A percentile compares a stretch with the other conserved stretches of the same genome.
These are phyloP conservation scores for Dacryopinax primogenitus DNA, from an alignment of 768 basidiomycete genomes.

Conservation along the genomic window DNA sequence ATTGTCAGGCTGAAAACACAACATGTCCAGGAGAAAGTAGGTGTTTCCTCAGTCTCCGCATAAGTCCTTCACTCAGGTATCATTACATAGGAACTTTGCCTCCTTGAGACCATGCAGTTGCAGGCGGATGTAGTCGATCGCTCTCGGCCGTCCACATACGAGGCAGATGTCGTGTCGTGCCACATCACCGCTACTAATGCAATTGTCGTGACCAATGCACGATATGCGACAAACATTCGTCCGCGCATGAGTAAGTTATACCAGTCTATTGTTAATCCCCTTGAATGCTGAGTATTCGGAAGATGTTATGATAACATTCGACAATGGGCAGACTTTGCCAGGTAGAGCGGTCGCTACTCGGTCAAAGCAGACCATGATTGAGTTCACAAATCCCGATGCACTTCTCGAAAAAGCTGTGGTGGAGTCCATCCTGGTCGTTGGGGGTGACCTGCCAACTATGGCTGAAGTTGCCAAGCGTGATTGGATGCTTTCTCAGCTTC, in stretches of 20 bases:
- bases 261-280: not conserved
- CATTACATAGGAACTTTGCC: not conserved
- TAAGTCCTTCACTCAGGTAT: too few species aligned
- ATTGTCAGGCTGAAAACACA: not conserved
- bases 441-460: conserved; percentile 31
- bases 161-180: not conserved
- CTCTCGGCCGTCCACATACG: not conserved
- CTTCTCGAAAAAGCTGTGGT: not conserved
- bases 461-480: conserved; percentile 32
- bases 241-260: not conserved
- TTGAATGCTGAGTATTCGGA: not conserved
- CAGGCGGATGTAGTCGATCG: not conserved
- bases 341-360: not conserved
- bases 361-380: not conserved
- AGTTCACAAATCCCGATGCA: not conserved
- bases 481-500: conserved; percentile 30
- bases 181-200: not conserved
- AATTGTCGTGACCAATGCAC: not conserved
- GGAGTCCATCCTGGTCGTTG: conserved; percentile 30
- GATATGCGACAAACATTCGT: not conserved
- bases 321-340: not conserved
- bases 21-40: not conserved
- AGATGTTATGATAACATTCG: not conserved
- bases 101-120: not conserved
- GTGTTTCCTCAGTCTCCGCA: not conserved